phyloP scores from a whole-genome alignment of 1,284 basidiomycete species.

The Cutaneotrichosporon mucoides region DNA sequence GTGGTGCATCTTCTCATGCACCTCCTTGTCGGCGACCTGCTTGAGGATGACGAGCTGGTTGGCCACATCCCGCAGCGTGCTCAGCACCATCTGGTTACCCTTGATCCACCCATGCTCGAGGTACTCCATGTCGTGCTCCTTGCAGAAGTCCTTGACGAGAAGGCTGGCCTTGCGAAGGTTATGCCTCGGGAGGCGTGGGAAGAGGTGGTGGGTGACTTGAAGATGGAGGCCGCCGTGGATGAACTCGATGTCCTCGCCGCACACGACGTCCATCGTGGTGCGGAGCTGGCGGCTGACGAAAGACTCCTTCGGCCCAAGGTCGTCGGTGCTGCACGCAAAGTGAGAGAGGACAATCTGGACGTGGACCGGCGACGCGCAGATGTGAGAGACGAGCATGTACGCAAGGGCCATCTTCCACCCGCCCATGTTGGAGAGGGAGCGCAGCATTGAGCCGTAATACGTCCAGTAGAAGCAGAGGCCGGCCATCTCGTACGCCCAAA shows the following conservation, averaged over 20 bases:
- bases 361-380: conserved; percentile 55
- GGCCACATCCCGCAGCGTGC: conserved; percentile 45
- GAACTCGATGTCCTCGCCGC: conserved; percentile 75
- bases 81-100: conserved; percentile 55
- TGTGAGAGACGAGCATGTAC: conserved; percentile 55
- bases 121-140: conserved; percentile 77
- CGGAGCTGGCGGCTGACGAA: conserved; percentile 91
- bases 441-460: conserved; percentile 53
- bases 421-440: conserved; percentile 35
- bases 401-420: conserved; percentile 48
- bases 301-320: conserved; percentile 84
- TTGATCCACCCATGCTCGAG: conserved; percentile 84
- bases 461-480: conserved; percentile 55
- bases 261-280: conserved; percentile 93
- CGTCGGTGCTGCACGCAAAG: conserved; percentile 90
- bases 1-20: conserved; percentile 26
- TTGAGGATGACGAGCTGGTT: conserved; percentile 47
- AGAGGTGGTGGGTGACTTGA: conserved; percentile 95
- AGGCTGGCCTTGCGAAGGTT: conserved; percentile 76
- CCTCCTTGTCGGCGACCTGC: conserved; percentile 47
- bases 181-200: conserved; percentile 91
- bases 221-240: conserved; percentile 90
- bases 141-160: conserved; percentile 79
- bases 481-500: conserved; percentile 50
- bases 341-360: conserved; percentile 89